phyloP scores from a whole-genome alignment of 495 filamentous ascomycete species.

The Friedmanniomyces simplex region DNA sequence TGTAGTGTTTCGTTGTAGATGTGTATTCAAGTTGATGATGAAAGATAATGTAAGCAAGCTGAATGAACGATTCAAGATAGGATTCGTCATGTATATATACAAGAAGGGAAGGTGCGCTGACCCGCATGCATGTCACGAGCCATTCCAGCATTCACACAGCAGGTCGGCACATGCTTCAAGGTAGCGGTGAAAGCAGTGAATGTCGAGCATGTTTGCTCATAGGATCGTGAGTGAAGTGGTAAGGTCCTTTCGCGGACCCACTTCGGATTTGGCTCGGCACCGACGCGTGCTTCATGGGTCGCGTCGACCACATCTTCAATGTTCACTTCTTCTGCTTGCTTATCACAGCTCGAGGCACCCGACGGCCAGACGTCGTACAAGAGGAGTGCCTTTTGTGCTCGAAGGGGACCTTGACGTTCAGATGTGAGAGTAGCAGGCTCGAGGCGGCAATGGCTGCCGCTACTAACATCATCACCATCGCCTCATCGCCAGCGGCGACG shows the following conservation, averaged over 20 bases:
- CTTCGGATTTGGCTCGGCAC: neutral
- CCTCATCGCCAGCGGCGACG: neutral
- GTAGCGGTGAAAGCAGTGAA: neutral
- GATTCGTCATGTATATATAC: no score
- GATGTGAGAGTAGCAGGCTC: neutral
- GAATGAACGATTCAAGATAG: no score
- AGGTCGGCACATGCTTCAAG: neutral
- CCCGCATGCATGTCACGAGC: neutral
- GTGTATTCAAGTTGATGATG: neutral
- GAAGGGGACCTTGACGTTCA: neutral
- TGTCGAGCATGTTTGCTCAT: neutral
- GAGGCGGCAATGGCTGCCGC: conserved; percentile 1
- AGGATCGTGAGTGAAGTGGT: neutral
- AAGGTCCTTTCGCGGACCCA: neutral
- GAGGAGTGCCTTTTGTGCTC: no score
- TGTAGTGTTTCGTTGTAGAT: neutral
- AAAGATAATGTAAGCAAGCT: neutral
- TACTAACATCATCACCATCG: neutral
- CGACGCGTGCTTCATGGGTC: neutral
- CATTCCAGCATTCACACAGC: no score
- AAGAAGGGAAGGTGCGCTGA: no score
- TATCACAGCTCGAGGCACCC: no score
- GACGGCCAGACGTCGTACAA: no score
- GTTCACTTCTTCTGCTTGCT: no score
- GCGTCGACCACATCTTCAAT: no score